Conservation (phyloP, 2,329 filamentous ascomycete genomes). For the Trichoderma koningii region DNA sequence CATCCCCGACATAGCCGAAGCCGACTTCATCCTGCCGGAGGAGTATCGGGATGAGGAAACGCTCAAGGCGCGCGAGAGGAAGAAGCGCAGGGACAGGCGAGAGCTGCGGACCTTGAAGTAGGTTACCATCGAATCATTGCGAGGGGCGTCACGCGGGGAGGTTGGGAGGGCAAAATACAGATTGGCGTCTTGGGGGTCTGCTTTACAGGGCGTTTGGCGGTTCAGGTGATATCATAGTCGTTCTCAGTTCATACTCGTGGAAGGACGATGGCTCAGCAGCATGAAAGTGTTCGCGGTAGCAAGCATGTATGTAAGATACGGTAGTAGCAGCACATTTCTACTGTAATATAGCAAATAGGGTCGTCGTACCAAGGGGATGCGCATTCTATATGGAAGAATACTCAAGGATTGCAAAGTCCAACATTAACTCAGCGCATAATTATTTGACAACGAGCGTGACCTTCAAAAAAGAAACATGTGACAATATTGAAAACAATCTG, state of each 20-base stretch:
- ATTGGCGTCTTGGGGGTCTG: constrained; percentile 21
- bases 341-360: neutral
- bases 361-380: constrained; percentile 14
- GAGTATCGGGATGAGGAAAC: constrained; percentile 61
- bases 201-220: constrained; percentile 26
- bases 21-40: constrained; percentile 74
- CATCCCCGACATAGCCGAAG: constrained; percentile 70
- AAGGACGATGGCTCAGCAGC: neutral
- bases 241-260: neutral
- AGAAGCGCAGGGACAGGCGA: constrained; percentile 62
- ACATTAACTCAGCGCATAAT: neutral
- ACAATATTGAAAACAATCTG: too few relatives aligned
- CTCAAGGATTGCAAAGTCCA: too few relatives aligned
- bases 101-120: constrained; percentile 46
- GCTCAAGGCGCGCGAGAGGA: constrained; percentile 61
- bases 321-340: neutral
- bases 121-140: constrained; percentile 2
- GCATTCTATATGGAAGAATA: too few relatives aligned
- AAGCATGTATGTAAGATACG: constrained; percentile 13
- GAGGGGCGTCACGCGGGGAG: constrained; percentile 12
- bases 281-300: neutral
- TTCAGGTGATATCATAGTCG: constrained; percentile 5
- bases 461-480: neutral
- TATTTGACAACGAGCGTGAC: neutral
- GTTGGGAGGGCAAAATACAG: constrained; percentile 7